phyloP scores from a whole-genome alignment of 345 rosid species.

The Lenwebbia sp. region DNA sequence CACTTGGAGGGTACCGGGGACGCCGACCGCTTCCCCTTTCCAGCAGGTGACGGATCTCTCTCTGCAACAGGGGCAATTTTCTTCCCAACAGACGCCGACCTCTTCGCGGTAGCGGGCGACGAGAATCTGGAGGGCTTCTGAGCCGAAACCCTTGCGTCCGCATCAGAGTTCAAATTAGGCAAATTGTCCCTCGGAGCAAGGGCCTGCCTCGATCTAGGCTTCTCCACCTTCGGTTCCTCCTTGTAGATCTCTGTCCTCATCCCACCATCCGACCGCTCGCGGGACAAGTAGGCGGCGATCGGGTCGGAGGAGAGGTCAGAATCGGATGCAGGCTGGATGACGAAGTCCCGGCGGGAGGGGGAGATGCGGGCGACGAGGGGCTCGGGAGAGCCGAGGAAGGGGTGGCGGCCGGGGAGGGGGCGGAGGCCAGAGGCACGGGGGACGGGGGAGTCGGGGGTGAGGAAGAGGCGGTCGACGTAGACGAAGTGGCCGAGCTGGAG shows the following conservation, averaged over 20 bases:
- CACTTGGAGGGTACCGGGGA: constrained; percentile 92
- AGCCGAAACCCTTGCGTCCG: background rate
- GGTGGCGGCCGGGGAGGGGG: constrained; percentile 84
- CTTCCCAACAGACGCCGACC: constrained; percentile 45
- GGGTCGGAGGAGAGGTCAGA: background rate
- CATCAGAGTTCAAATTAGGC: background rate
- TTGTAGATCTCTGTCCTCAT: background rate
- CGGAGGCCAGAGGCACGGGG: constrained; percentile 75
- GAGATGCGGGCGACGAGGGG: constrained; percentile 76
- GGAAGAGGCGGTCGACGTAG: constrained; percentile 70
- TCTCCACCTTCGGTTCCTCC: constrained; percentile 11
- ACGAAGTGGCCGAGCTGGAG: constrained; percentile 99
- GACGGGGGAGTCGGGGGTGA: constrained; percentile 51
- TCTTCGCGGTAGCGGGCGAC: constrained; percentile 63
- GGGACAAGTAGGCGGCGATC: background rate
- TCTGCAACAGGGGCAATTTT: constrained; percentile 28
- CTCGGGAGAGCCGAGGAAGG: constrained; percentile 74
- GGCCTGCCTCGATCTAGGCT: constrained; percentile 29
- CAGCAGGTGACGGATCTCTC: constrained; percentile 64
- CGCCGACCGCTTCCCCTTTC: constrained; percentile 71
- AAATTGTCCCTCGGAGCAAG: constrained; percentile 29
- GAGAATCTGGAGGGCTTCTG: constrained; percentile 52
- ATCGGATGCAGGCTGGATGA: constrained; percentile 66
- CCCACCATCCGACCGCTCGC: background rate
- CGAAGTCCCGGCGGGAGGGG: constrained; percentile 61